These are phyloP conservation scores for Echinosophora koreensis DNA, from an alignment of 306 rosid genomes.

Conservation along the genomic window DNA sequence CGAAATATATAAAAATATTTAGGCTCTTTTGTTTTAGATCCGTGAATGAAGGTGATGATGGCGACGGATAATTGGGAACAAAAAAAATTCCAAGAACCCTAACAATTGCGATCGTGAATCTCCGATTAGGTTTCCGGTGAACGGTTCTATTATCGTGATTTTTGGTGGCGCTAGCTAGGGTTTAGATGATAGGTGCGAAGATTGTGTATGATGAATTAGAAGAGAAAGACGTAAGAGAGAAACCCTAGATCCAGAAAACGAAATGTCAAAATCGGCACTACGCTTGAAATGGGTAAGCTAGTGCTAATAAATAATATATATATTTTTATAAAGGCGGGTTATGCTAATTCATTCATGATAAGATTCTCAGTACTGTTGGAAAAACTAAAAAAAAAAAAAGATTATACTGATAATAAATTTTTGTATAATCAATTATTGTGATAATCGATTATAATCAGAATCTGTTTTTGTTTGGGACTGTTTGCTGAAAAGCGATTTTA, in stretches of 20 bases:
- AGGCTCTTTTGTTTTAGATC: slow-evolving; percentile 68
- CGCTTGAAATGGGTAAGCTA: slow-evolving; percentile 36
- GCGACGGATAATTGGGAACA: slow-evolving; percentile 33
- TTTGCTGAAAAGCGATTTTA: too few relatives aligned
- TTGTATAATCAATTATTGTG: too few relatives aligned
- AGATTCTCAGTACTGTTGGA: too few relatives aligned
- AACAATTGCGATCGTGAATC: slow-evolving; percentile 38
- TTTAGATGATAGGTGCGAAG: slow-evolving; percentile 52
- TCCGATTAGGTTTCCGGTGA: slow-evolving; percentile 26
- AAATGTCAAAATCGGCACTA: slow-evolving; percentile 79
- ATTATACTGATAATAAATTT: too few relatives aligned
- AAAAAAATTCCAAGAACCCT: slow-evolving; percentile 46
- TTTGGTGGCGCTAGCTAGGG: slow-evolving; percentile 64
- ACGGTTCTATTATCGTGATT: slow-evolving; percentile 25
- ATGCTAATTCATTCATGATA: too few relatives aligned
- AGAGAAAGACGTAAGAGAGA: slow-evolving; percentile 60
- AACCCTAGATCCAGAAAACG: slow-evolving; percentile 99
- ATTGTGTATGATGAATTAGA: slow-evolving; percentile 42
- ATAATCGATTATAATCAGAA: too few relatives aligned
- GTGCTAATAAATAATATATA: slow-evolving; percentile 23
- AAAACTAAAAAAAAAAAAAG: too few relatives aligned
- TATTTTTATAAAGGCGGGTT: too few relatives aligned
- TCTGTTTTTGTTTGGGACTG: too few relatives aligned
- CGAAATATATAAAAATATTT: slow-evolving; percentile 31
- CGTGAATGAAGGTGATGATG: slow-evolving; percentile 61